These are phyloP conservation scores for Corynespora cassiicola DNA, from an alignment of 2,329 filamentous ascomycete species.

Conservation along the genomic window DNA sequence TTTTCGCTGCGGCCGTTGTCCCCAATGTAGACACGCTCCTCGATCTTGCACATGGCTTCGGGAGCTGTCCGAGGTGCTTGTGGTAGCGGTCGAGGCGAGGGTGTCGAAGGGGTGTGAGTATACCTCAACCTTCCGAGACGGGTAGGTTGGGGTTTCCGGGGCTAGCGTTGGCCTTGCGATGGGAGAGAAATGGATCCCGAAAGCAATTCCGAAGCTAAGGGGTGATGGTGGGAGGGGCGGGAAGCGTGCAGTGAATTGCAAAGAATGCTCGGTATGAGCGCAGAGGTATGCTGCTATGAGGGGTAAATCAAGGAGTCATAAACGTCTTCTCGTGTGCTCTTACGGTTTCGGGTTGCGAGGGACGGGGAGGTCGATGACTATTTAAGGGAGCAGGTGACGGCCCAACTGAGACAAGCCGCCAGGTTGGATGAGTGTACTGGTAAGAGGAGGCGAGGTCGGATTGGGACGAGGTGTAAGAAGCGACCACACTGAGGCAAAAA, in stretches of 20 bases:
- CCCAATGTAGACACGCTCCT: constrained; percentile 35
- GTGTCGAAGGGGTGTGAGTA: not conserved
- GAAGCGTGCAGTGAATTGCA: not conserved
- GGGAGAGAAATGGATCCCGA: constrained; percentile 24
- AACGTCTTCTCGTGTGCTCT: too few relatives aligned
- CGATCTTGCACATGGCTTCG: constrained; percentile 39
- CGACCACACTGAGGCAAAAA: constrained; percentile 23
- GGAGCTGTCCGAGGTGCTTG: constrained; percentile 1
- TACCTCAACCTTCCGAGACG: constrained; percentile 17
- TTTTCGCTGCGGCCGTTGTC: constrained; percentile 29
- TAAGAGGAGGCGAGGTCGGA: constrained; percentile 10
- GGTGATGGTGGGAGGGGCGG: constrained; percentile 5
- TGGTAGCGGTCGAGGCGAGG: not conserved
- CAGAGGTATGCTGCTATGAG: not conserved
- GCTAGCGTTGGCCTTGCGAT: constrained; percentile 15
- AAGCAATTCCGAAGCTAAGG: constrained; percentile 22
- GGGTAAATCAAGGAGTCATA: too few relatives aligned
- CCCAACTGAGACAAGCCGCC: constrained; percentile 33
- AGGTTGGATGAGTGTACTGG: constrained; percentile 20
- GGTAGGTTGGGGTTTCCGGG: constrained; percentile 17
- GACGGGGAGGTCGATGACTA: constrained; percentile 2
- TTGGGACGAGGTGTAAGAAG: constrained; percentile 22
- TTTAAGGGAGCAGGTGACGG: constrained; percentile 28
- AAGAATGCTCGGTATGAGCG: not conserved
- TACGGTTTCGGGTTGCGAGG: too few relatives aligned